Evolutionary conservation across 257 asterid species (phyloP).

Genomic region (Orobanche coerulescens): DNA sequence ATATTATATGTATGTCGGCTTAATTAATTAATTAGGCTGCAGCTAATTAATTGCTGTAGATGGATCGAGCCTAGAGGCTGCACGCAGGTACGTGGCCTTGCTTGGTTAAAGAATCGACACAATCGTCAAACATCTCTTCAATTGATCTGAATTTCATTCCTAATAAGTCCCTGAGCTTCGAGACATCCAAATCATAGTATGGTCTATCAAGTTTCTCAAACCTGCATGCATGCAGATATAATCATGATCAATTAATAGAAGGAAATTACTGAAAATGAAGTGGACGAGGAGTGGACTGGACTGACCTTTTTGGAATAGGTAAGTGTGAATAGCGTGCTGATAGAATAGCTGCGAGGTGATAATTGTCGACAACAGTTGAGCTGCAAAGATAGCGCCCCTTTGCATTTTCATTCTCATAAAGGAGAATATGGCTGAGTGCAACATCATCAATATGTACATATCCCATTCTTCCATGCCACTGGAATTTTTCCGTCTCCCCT

Average conservation of each 20-base stretch:
- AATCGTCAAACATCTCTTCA: constrained; percentile 80
- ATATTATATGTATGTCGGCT: too few relatives aligned
- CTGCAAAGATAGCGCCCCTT: constrained; percentile 70
- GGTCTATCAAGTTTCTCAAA: constrained; percentile 53
- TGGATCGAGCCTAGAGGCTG: too few relatives aligned
- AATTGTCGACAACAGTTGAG: constrained; percentile 53
- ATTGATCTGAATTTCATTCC: constrained; percentile 64
- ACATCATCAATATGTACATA: constrained; percentile 92
- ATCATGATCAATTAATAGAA: too few relatives aligned
- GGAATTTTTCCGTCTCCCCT: constrained; percentile 65
- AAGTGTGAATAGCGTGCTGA: constrained; percentile 52
- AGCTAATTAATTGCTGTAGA: too few relatives aligned
- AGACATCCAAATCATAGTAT: constrained; percentile 47
- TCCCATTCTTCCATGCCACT: constrained; percentile 89
- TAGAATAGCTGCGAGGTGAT: constrained; percentile 43
- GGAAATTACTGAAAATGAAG: too few relatives aligned
- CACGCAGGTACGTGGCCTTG: constrained; percentile 34
- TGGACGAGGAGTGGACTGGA: too few relatives aligned
- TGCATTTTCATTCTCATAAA: constrained; percentile 49
- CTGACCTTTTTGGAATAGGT: constrained; percentile 70
- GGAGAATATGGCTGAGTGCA: constrained; percentile 61
- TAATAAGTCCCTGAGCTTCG: constrained; percentile 42
- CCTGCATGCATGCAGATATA: constrained; percentile 40
- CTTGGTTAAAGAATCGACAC: constrained; percentile 42
- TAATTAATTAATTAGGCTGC: too few relatives aligned